Conservation (phyloP, 2,329 filamentous ascomycete species). For the Scytalidium lignicola region DNA sequence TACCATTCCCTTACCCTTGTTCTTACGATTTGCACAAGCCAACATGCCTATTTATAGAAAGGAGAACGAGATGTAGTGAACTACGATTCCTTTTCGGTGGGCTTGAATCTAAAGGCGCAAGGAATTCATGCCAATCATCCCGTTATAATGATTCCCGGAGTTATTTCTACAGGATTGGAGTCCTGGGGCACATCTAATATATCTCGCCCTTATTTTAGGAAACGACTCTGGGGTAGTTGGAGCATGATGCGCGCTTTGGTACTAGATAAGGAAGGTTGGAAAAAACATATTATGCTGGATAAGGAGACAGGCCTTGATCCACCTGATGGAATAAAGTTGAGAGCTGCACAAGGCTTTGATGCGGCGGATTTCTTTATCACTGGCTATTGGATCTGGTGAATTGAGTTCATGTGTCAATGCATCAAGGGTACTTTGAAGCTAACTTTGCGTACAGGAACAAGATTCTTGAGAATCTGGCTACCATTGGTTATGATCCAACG, state of each 20-base stretch:
- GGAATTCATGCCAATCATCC: conserved; percentile 80
- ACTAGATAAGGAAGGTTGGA: conserved; percentile 90
- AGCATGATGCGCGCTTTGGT: conserved; percentile 97
- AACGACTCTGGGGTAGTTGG: conserved; percentile 95
- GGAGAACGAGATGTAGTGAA: conserved; percentile 82
- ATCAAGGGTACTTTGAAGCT: background rate
- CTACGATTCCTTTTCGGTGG: conserved; percentile 92
- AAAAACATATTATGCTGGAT: conserved; percentile 94
- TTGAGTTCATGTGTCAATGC: conserved; percentile 61
- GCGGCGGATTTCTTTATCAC: conserved; percentile 93
- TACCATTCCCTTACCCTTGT: conserved; percentile 28
- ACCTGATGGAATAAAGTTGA: conserved; percentile 72
- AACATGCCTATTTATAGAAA: conserved; percentile 45
- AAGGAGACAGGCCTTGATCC: conserved; percentile 87
- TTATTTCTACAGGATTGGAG: conserved; percentile 95
- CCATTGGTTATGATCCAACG: conserved; percentile 88
- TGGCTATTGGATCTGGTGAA: conserved; percentile 87
- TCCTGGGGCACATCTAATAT: conserved; percentile 88
- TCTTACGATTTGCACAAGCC: background rate
- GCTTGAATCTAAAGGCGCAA: conserved; percentile 73
- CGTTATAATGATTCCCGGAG: conserved; percentile 94
- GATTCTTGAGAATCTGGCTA: conserved; percentile 93
- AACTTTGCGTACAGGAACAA: conserved; percentile 58
- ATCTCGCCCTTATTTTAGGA: conserved; percentile 88
- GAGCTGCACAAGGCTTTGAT: conserved; percentile 94